phyloP scores from a whole-genome alignment of 2,329 filamentous ascomycete genomes.

The Nemania sp. region DNA sequence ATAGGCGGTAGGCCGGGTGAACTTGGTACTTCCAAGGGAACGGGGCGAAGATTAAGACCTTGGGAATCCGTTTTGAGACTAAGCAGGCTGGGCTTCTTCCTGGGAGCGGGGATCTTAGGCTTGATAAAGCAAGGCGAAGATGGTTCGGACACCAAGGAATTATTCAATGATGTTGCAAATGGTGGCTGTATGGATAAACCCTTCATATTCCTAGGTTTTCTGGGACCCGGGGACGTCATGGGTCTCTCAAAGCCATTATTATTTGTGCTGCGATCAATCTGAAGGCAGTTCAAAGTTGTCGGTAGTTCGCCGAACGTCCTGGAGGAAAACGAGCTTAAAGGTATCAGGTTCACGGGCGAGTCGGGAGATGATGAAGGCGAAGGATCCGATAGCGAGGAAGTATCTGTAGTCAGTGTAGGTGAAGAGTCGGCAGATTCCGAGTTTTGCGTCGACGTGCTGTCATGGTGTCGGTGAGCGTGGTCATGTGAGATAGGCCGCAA shows the following conservation, averaged over 20 bases:
- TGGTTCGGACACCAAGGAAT: constrained; percentile 65
- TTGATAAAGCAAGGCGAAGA: constrained; percentile 80
- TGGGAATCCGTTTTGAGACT: constrained; percentile 74
- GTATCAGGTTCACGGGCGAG: constrained; percentile 76
- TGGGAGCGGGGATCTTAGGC: constrained; percentile 71
- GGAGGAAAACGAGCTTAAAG: constrained; percentile 69
- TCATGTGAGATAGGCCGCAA: constrained; percentile 50
- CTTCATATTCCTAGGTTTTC: constrained; percentile 81
- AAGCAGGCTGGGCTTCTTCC: constrained; percentile 76
- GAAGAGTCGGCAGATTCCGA: constrained; percentile 92
- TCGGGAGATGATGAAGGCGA: constrained; percentile 93
- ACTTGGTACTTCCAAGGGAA: constrained; percentile 58
- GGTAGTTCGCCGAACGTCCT: constrained; percentile 58
- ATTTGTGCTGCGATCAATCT: constrained; percentile 44
- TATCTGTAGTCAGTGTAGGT: constrained; percentile 90
- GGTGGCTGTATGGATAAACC: constrained; percentile 77
- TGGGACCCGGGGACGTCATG: constrained; percentile 70
- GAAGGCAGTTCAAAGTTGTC: constrained; percentile 51
- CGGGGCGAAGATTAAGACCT: constrained; percentile 54
- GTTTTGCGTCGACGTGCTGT: constrained; percentile 77
- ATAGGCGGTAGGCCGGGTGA: constrained; percentile 63
- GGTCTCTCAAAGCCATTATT: constrained; percentile 52
- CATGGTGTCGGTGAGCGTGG: constrained; percentile 68
- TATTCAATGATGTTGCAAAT: constrained; percentile 50
- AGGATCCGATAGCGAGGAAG: constrained; percentile 84